These are phyloP conservation scores for Populus tremula DNA, from an alignment of 345 rosid species.

Conservation along the genomic window DNA sequence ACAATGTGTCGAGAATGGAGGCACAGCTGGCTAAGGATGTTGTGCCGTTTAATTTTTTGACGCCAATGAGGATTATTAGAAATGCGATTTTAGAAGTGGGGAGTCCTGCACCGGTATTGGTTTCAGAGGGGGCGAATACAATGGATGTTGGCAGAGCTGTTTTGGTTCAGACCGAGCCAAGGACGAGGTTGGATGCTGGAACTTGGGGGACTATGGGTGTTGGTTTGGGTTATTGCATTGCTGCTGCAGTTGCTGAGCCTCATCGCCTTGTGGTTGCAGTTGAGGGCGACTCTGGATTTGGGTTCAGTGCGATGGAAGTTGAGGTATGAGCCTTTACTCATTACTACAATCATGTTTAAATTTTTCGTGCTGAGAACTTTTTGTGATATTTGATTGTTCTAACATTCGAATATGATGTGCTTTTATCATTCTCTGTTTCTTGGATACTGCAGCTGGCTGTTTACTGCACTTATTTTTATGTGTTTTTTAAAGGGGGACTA, in stretches of 20 bases:
- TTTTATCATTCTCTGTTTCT: not conserved
- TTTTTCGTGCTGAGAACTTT: not conserved
- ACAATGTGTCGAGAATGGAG: slow-evolving; percentile 77
- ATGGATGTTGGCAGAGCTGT: slow-evolving; percentile 98
- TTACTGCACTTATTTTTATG: too few relatives aligned
- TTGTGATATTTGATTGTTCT: not conserved
- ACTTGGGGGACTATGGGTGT: slow-evolving; percentile 99
- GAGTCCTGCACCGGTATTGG: slow-evolving; percentile 82
- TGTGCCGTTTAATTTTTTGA: slow-evolving; percentile 85
- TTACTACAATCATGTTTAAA: not conserved
- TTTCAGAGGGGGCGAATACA: slow-evolving; percentile 94
- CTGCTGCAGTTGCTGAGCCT: slow-evolving; percentile 93
- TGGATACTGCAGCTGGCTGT: too few relatives aligned
- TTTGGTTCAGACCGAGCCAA: slow-evolving; percentile 90
- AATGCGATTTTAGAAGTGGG: slow-evolving; percentile 67
- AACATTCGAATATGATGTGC: not conserved
- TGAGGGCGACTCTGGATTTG: slow-evolving; percentile 98
- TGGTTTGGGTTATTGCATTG: slow-evolving; percentile 96
- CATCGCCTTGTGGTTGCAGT: slow-evolving; percentile 86
- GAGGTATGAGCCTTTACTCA: slow-evolving; percentile 49
- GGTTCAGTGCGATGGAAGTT: slow-evolving; percentile 98
- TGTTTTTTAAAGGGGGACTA: too few relatives aligned
- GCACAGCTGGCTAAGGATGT: slow-evolving; percentile 80
- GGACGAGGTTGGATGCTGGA: slow-evolving; percentile 98
- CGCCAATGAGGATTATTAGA: slow-evolving; percentile 94